Evolutionary conservation across 2,329 filamentous ascomycete species (phyloP), one percentile per base, ranked within the genome.

Genomic region (Chaetomium globosum): DNA sequence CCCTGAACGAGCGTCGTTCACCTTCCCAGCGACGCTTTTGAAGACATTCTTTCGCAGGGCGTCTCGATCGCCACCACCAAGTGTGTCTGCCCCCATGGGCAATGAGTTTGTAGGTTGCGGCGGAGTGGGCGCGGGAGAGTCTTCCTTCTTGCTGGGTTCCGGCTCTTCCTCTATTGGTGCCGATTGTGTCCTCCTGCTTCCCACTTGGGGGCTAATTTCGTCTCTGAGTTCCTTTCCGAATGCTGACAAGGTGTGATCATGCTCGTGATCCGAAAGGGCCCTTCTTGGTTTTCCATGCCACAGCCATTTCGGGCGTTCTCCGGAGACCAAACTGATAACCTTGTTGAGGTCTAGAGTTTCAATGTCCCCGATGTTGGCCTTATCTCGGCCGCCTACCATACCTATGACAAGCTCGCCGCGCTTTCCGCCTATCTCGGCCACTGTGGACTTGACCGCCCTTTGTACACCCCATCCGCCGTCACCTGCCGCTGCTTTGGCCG

Each of bases 401-500:
- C 92, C 93, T 82, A 96, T 92, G 55, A 97, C 89, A 79, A 97
- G 91, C 76, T 97, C 94, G 56, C 93, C 93, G 61, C 94, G 89
- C 75, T 97, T 97, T 16, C 95, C 94, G 70, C 92, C 92, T 48
- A 99, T 87, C 77, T 97, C 95, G 21, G 91, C 93, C 55, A 98
- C 91, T 0, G 94, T 97, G 3, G 92, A 96, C 75, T 98, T 98
- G 72, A 99, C 92, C 21, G 94, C 93, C 73, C 92, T 89, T 59
- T 93, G 91, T n/a, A 96, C 91, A 19, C 89, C 90, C 92, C 94
- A 97, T 2, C 90, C 91, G 1, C 90, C 90, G 74, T 97, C 93
- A 39, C 92, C 90, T 59, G 89, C 90, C 2, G 93, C 93, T 36
- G 92, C 93, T 75, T 97, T 98, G 48, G 92, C 91, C 13, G 94